Evolutionary conservation across 1,284 basidiomycete species (phyloP).

Genomic region (Agroathelia rolfsii): DNA sequence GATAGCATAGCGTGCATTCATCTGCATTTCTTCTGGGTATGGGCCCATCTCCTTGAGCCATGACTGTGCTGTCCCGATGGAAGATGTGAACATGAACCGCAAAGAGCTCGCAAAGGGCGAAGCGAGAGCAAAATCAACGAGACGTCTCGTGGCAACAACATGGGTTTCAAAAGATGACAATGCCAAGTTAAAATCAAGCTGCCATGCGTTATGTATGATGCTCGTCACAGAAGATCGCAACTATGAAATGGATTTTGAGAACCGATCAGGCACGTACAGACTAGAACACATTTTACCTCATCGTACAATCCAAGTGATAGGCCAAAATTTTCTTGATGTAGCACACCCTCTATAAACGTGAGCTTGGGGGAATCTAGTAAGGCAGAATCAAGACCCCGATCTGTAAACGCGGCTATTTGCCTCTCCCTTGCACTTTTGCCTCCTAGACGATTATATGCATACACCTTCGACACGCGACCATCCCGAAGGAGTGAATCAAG

Average conservation of each 20-base stretch:
- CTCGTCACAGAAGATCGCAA: slow-evolving; percentile 21
- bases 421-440: not conserved
- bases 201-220: slow-evolving; percentile 31
- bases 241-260: slow-evolving; percentile 3
- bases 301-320: slow-evolving; percentile 16
- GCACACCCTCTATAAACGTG: slow-evolving; percentile 9
- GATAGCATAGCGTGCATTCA: slow-evolving; percentile 13
- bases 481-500: slow-evolving; percentile 1
- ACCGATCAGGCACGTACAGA: slow-evolving; percentile 1
- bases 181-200: slow-evolving; percentile 26
- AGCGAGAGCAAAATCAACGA: slow-evolving; percentile 30
- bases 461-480: not conserved
- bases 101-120: slow-evolving; percentile 15
- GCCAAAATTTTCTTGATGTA: slow-evolving; percentile 19
- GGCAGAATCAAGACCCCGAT: not conserved
- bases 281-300: slow-evolving; percentile 15
- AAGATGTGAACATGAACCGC: slow-evolving; percentile 26
- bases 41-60: slow-evolving; percentile 19
- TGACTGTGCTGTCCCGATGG: slow-evolving; percentile 19
- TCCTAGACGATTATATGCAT: slow-evolving; percentile 2
- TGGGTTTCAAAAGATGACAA: slow-evolving; percentile 28
- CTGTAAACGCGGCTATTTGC: not conserved
- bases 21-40: slow-evolving; percentile 18
- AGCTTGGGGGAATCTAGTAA: slow-evolving; percentile 1
- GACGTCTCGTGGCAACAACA: slow-evolving; percentile 25